Percentiles rank a stretch among this genome's conserved stretches.
These are phyloP conservation scores for Phytophthora sp. DNA, from an alignment of 352 stramenopile genomes.

Conservation along the genomic window DNA sequence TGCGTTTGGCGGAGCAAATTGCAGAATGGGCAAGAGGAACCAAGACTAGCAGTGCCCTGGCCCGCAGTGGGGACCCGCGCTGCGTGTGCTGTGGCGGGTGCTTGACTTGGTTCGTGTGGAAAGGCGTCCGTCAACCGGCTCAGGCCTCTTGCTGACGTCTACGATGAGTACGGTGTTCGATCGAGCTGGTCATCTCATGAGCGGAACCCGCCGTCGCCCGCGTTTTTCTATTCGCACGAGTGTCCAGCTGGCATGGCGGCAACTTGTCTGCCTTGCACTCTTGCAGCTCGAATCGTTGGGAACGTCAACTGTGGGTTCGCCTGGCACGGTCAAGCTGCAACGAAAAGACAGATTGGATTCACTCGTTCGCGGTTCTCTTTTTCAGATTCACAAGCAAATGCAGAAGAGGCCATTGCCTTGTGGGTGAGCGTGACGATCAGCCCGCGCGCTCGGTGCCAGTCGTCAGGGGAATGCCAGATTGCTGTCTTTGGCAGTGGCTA, in stretches of 20 bases:
- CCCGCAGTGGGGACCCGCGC: too few species aligned
- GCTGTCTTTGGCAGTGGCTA: too few species aligned
- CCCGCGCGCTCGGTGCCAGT: too few species aligned
- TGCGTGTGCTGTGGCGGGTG: constrained; percentile 10
- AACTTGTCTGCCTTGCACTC: background rate
- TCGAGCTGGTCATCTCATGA: too few species aligned
- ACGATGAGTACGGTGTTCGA: background rate
- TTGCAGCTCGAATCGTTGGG: background rate
- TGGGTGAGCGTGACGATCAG: too few species aligned
- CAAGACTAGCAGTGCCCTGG: too few species aligned
- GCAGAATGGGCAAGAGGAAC: background rate
- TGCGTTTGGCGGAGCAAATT: background rate
- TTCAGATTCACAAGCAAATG: background rate
- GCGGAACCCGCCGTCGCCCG: background rate
- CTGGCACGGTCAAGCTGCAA: background rate
- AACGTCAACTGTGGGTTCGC: background rate
- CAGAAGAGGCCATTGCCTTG: background rate
- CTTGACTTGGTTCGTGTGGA: constrained; percentile 19
- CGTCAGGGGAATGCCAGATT: too few species aligned
- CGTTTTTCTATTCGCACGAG: background rate
- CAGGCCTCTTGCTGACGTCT: background rate
- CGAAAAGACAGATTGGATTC: too few species aligned
- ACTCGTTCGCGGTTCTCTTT: background rate
- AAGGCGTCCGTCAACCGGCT: constrained; percentile 18
- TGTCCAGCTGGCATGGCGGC: background rate